phyloP scores from a whole-genome alignment of 2,329 filamentous ascomycete species.

The Sporothrix brasiliensis region DNA sequence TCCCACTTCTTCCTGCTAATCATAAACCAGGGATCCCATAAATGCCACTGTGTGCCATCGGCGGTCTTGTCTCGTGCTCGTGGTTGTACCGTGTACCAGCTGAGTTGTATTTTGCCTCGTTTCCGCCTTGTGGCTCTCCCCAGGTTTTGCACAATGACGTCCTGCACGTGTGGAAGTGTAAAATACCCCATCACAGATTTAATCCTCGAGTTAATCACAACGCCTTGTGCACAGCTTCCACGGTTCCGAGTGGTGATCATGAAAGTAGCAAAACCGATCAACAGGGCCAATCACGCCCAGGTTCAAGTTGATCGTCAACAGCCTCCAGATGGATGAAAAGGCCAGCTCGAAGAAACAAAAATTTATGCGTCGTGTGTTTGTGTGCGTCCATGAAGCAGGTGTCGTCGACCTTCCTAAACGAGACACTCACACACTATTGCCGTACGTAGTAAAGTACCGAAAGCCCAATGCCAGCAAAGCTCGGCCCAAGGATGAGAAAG shows the following conservation, averaged over 20 bases:
- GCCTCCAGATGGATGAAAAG: background rate
- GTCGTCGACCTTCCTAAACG: conserved; percentile 29
- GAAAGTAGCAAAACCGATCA: too few relatives aligned
- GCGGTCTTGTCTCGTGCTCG: background rate
- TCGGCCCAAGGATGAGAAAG: background rate
- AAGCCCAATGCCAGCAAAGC: conserved; percentile 17
- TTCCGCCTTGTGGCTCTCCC: background rate
- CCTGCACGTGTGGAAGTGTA: conserved; percentile 9
- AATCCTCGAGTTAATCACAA: background rate
- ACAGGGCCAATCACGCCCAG: background rate
- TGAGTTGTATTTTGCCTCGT: background rate
- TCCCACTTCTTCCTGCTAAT: background rate
- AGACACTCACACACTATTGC: conserved; percentile 4
- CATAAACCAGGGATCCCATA: background rate
- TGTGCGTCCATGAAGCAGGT: background rate
- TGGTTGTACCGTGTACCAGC: background rate
- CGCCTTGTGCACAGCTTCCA: background rate
- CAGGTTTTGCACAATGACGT: background rate
- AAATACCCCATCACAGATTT: background rate
- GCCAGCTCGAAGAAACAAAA: background rate
- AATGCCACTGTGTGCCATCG: background rate
- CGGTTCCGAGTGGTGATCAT: background rate
- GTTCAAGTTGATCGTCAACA: background rate
- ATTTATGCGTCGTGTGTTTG: background rate
- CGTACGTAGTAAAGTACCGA: conserved; percentile 7